Base-by-base conservation (phyloP, 129 eudicot species). In the Smallanthus sonchifolius region DNA sequence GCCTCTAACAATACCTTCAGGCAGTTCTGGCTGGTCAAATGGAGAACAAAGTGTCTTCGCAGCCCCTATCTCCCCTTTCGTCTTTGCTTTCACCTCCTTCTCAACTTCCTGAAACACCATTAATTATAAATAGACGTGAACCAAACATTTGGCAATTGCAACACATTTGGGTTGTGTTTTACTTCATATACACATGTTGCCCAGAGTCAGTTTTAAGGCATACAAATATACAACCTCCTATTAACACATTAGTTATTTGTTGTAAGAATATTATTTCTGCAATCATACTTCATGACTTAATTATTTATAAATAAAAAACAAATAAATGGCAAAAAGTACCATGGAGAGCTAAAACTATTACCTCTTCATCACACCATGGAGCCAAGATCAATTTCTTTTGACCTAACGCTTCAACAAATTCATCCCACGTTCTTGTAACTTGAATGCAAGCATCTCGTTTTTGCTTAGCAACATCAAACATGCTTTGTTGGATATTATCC, bases 301-400 rank as follows among this genome's bases (percentile, higher is more conserved):
- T 11, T 13, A 4, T 28, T 56, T 0, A 59, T 10, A 8, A 9
- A 13, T 2, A 36, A 14, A 15, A 0, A 0, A 15, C 8, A 30
- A 28, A 0, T 3, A 42, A 7, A 4, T 2, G 60, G 7, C 60
- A 17, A 16, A 5, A 52, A 17, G 60, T 57, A 57, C 11, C 64
- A 64, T 38, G 43, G 67, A 24, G 17, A 19, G 48, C 54, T 32
- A 60, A 28, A 61, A 61, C 10, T 64, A 48, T 75, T 75, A 77
- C 81, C 75, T 77, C 96, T 87, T 59, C 92, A 87, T 92, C 98
- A 68, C 96, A 92, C 98, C 98, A 89, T 52, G 98, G 98, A 61
- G 96, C 92, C 70, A 89, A 82, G 51, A 89, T 84, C 87, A 89
- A 40, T 74, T 89, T 89, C 87, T 87, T 89, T 40, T 89, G 86